Percentiles rank a stretch among this genome's conserved stretches.
Evolutionary conservation across 768 basidiomycete genomes (phyloP).

Genomic region (Psilocybe cubensis): DNA sequence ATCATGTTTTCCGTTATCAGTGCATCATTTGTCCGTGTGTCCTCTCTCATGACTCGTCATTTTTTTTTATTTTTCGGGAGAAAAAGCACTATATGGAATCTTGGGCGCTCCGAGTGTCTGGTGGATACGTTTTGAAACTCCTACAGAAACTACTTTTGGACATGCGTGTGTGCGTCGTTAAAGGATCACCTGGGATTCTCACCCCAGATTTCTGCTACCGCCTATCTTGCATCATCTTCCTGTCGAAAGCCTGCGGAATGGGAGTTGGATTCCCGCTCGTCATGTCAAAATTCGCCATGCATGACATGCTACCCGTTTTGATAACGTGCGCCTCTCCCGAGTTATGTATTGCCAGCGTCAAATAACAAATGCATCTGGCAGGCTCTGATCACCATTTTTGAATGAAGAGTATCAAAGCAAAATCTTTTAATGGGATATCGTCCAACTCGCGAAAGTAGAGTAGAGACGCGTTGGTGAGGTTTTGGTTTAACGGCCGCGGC

Average conservation of each 20-base stretch:
- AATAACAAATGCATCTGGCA: background rate
- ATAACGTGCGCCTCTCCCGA: background rate
- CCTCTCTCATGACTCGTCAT: conserved; percentile 4
- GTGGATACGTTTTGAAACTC: background rate
- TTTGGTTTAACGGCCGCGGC: conserved; percentile 7
- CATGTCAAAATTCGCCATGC: background rate
- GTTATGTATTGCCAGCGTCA: background rate
- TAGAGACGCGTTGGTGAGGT: background rate
- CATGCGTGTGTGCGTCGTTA: background rate
- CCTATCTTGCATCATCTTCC: background rate
- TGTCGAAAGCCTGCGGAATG: background rate
- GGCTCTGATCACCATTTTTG: background rate
- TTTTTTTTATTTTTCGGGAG: conserved; percentile 3
- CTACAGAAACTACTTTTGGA: background rate
- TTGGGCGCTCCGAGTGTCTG: conserved; percentile 10
- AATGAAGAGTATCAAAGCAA: background rate
- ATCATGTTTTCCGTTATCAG: conserved; percentile 8
- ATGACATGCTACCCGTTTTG: background rate
- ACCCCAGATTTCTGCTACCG: background rate
- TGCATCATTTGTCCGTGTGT: conserved; percentile 8
- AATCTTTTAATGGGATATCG: background rate
- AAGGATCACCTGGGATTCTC: conserved; percentile 1
- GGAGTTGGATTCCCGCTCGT: background rate
- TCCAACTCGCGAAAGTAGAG: background rate
- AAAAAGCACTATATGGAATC: conserved; percentile 11